These are phyloP conservation scores for Cucumis melo DNA, from an alignment of 306 rosid species.

Conservation along the genomic window DNA sequence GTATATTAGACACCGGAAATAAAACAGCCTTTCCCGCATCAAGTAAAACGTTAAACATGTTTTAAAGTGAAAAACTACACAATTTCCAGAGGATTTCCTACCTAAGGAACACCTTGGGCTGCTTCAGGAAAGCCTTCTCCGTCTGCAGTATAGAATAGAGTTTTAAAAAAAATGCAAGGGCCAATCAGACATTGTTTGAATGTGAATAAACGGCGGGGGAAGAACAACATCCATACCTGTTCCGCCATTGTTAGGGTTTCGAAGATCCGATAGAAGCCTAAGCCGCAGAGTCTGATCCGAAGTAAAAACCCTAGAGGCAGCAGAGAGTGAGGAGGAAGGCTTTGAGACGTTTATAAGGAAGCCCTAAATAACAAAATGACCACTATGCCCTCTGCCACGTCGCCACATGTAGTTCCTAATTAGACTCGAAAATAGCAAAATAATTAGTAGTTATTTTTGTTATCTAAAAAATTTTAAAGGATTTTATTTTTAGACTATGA, in stretches of 20 bases:
- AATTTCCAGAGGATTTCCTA: background rate
- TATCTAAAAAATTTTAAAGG: too few species aligned
- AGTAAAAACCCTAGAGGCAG: constrained; percentile 16
- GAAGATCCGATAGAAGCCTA: background rate
- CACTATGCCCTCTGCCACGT: background rate
- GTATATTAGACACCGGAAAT: background rate
- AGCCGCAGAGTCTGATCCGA: constrained; percentile 1
- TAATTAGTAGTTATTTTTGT: too few species aligned
- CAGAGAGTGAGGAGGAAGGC: background rate
- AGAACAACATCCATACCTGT: constrained; percentile 25
- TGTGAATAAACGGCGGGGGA: background rate
- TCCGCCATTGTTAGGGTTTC: constrained; percentile 38
- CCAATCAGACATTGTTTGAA: background rate
- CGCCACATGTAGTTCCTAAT: background rate
- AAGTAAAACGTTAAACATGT: background rate
- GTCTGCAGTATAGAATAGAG: constrained; percentile 24
- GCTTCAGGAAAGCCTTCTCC: constrained; percentile 67
- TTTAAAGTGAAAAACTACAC: too few species aligned
- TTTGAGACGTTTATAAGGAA: constrained; percentile 9
- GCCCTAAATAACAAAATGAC: constrained; percentile 7
- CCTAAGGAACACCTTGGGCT: constrained; percentile 62
- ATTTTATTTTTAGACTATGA: too few species aligned
- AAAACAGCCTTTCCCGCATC: background rate
- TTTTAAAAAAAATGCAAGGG: background rate
- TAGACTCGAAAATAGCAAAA: background rate